Evolutionary conservation across 208 protist genomes (phyloP).

Genomic region (Leishmania tarentolae): DNA sequence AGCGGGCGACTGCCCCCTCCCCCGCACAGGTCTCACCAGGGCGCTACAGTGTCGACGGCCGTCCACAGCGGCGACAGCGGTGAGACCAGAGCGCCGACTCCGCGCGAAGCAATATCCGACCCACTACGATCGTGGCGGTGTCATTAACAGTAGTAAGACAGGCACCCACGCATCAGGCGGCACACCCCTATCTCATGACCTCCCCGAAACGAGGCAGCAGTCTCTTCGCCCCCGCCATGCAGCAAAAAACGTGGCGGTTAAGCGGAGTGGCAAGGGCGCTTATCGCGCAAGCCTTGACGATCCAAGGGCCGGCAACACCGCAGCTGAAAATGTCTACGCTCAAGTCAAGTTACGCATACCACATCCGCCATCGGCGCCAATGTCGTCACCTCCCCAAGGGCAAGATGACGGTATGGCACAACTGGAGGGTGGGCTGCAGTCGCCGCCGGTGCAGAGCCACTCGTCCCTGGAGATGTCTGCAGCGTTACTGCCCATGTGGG

Average conservation of each 20-base stretch:
- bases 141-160: background rate
- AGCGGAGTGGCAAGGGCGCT: background rate
- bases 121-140: too few relatives aligned
- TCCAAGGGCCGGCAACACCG: background rate
- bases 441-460: background rate
- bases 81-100: background rate
- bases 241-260: background rate
- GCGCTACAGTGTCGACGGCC: slow-evolving; percentile 1
- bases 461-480: background rate
- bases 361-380: background rate
- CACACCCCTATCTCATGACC: background rate
- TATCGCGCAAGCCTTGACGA: background rate
- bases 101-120: background rate
- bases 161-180: background rate
- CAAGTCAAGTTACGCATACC: background rate
- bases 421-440: background rate
- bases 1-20: background rate
- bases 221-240: background rate
- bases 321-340: background rate
- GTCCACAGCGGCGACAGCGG: slow-evolving; percentile 1
- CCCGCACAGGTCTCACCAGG: background rate
- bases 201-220: background rate
- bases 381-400: background rate
- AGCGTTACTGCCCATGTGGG: slow-evolving; percentile 7
- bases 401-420: background rate